Evolutionary conservation across 2,329 filamentous ascomycete species (phyloP).

Genomic region (Canariomyces notabilis): DNA sequence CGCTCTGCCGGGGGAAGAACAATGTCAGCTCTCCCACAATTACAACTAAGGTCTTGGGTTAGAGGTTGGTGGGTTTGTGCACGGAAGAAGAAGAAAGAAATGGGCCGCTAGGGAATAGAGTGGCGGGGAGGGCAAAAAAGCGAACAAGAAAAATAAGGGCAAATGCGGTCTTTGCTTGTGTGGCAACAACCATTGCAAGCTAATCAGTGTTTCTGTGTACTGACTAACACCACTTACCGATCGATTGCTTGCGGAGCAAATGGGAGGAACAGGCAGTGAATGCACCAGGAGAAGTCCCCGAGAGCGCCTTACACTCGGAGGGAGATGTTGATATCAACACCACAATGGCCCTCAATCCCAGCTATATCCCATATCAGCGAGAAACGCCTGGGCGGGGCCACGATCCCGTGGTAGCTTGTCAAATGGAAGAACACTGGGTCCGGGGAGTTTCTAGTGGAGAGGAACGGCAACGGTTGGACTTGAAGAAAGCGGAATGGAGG

Average conservation of each 20-base stretch:
- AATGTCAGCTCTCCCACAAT: slow-evolving; percentile 5
- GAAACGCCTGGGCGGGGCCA: no score
- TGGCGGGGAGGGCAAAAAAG: background rate
- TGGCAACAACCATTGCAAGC: background rate
- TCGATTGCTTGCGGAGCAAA: background rate
- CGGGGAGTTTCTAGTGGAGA: slow-evolving; percentile 17
- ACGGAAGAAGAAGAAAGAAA: background rate
- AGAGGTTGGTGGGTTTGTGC: no score
- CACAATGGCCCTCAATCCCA: slow-evolving; percentile 7
- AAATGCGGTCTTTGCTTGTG: background rate
- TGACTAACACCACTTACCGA: background rate
- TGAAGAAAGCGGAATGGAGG: slow-evolving; percentile 14
- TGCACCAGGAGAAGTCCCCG: background rate
- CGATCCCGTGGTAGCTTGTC: slow-evolving; percentile 18
- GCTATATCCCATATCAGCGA: no score
- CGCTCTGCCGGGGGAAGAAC: background rate
- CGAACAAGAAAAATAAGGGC: background rate
- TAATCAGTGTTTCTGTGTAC: background rate
- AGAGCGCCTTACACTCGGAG: no score
- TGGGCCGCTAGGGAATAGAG: background rate
- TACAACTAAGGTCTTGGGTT: background rate
- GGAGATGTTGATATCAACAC: no score
- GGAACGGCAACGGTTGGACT: slow-evolving; percentile 11
- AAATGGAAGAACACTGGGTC: slow-evolving; percentile 12
- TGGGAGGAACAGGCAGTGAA: no score